Percentiles rank a stretch among this genome's conserved stretches.
These are phyloP conservation scores for Syzygium syzygioides DNA, from an alignment of 441 rosid genomes.

Conservation along the genomic window DNA sequence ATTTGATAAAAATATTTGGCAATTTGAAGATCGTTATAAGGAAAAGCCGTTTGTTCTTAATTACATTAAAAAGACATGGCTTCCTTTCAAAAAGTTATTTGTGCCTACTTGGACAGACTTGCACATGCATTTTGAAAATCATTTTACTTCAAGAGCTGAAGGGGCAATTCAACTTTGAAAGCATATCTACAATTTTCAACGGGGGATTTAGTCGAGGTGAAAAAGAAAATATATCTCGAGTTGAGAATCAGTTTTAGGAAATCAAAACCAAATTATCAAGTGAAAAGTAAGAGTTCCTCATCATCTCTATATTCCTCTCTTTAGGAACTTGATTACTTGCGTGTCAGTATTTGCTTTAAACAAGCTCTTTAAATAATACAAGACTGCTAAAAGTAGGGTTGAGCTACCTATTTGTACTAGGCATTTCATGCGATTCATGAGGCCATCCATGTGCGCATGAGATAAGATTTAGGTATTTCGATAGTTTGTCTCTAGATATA, in stretches of 20 bases:
- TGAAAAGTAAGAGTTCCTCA: background rate
- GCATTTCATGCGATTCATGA: background rate
- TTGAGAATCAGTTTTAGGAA: background rate
- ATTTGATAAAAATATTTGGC: background rate
- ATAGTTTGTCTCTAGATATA: background rate
- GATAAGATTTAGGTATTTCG: background rate
- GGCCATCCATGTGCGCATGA: background rate
- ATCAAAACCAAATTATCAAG: background rate
- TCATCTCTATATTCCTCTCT: background rate
- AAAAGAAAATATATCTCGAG: background rate
- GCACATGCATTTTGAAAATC: background rate
- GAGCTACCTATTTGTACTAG: background rate
- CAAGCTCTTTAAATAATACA: background rate
- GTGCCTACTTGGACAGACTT: background rate
- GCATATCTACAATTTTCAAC: background rate
- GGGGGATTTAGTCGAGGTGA: background rate
- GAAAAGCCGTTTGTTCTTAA: background rate
- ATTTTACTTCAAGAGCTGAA: background rate
- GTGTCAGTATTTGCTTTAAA: background rate
- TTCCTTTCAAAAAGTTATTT: background rate
- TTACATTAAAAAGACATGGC: background rate
- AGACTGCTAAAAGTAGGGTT: background rate
- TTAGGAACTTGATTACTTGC: background rate
- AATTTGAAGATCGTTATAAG: background rate
- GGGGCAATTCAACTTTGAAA: background rate